A percentile compares a stretch with the other conserved stretches of the same genome.
phyloP scores from a whole-genome alignment of 306 rosid genomes.

The Casuarina cunninghamiana region DNA sequence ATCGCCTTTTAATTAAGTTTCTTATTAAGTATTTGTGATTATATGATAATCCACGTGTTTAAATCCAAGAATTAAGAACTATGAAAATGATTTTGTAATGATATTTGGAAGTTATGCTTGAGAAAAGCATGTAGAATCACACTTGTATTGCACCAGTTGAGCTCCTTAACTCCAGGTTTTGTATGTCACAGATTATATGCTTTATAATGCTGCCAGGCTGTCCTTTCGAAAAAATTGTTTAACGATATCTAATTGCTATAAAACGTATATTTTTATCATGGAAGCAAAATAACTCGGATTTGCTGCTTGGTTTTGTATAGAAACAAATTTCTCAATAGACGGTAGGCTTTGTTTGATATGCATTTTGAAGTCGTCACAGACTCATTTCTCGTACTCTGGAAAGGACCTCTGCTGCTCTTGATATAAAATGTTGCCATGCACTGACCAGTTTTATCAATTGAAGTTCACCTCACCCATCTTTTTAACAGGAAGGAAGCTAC shows the following conservation, averaged over 20 bases:
- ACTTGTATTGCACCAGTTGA: neutral
- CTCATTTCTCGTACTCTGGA: neutral
- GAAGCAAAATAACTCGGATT: no score
- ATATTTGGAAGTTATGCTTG: neutral
- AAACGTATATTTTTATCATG: neutral
- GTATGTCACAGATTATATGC: neutral
- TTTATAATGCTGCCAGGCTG: neutral
- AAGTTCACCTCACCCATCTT: neutral
- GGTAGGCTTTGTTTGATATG: neutral
- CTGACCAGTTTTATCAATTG: constrained; percentile 3
- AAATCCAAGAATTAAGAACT: neutral
- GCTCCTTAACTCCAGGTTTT: neutral
- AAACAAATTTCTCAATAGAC: neutral
- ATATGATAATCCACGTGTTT: neutral
- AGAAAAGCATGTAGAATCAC: neutral
- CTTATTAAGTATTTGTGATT: neutral
- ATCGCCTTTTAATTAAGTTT: neutral
- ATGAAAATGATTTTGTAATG: neutral
- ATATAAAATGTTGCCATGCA: constrained; percentile 12
- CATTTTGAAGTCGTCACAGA: neutral
- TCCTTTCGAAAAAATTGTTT: neutral
- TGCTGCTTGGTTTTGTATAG: neutral
- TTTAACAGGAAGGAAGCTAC: constrained; percentile 80
- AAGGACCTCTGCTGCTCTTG: neutral
- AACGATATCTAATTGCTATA: neutral